A percentile compares a stretch with the other conserved stretches of the same genome.
Conservation (phyloP, 805 yeast species). For the Yamadazyma kitorensis region DNA sequence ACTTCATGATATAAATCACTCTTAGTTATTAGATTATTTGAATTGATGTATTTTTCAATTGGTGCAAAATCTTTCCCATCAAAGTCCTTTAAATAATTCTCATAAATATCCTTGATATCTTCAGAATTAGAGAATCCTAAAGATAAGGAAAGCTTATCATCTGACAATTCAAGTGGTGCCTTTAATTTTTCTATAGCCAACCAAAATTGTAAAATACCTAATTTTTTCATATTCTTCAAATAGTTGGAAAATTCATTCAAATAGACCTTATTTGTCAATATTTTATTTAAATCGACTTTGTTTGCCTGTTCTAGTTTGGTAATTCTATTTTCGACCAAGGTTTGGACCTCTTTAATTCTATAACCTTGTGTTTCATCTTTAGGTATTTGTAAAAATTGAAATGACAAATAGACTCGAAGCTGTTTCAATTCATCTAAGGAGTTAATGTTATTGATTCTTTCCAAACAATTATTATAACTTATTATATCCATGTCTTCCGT, state of each 20-base stretch:
- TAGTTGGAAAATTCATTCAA: constrained; percentile 25
- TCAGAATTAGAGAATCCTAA: constrained; percentile 46
- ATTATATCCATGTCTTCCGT: constrained; percentile 15
- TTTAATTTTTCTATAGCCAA: constrained; percentile 61
- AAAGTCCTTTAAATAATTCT: background rate
- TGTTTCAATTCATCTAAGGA: constrained; percentile 46
- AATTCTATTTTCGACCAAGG: constrained; percentile 10
- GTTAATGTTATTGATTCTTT: constrained; percentile 9
- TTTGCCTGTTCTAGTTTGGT: constrained; percentile 15
- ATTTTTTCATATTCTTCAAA: constrained; percentile 14
- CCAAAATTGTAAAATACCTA: constrained; percentile 57
- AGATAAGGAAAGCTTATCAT: constrained; percentile 31
- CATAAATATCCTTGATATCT: constrained; percentile 48
- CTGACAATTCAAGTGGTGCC: constrained; percentile 59
- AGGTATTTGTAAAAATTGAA: constrained; percentile 41
- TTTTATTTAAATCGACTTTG: constrained; percentile 32
- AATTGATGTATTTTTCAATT: constrained; percentile 26
- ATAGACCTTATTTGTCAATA: constrained; percentile 48
- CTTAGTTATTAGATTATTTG: constrained; percentile 12
- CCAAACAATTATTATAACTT: constrained; percentile 15
- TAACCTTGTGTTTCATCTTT: constrained; percentile 3
- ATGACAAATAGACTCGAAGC: constrained; percentile 42
- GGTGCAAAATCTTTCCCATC: constrained; percentile 14
- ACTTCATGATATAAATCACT: constrained; percentile 46
- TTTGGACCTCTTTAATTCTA: constrained; percentile 12